These are phyloP conservation scores for Penicillium alfredii DNA, from an alignment of 495 filamentous ascomycete genomes.

Conservation along the genomic window DNA sequence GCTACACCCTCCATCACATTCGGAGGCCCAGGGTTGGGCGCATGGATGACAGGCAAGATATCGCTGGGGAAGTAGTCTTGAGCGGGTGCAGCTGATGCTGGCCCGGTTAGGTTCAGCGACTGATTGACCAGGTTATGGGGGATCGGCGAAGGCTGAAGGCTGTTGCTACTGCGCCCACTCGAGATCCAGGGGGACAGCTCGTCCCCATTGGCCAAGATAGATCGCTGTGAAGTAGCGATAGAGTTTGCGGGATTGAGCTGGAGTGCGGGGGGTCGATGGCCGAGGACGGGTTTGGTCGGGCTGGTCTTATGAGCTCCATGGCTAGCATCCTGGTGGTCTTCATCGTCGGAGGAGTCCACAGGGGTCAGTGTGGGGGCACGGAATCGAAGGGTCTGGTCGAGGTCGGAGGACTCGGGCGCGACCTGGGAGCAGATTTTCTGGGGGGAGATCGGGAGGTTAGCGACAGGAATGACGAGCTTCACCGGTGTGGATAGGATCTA, in stretches of 20 bases:
- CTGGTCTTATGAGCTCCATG: too few relatives aligned
- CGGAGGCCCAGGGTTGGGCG: not conserved
- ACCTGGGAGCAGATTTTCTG: too few relatives aligned
- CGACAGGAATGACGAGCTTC: too few relatives aligned
- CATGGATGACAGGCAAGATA: not conserved
- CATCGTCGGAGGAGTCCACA: conserved; percentile 39
- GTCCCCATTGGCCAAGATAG: conserved; percentile 16
- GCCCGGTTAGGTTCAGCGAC: conserved; percentile 22
- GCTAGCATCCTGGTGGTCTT: conserved; percentile 17
- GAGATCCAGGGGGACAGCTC: conserved; percentile 27
- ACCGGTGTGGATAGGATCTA: not conserved
- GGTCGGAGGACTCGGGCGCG: conserved; percentile 10
- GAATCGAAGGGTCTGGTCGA: conserved; percentile 11
- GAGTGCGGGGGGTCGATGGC: conserved; percentile 4
- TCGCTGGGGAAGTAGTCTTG: conserved; percentile 17
- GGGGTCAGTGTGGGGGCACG: conserved; percentile 34
- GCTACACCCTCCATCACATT: conserved; percentile 4
- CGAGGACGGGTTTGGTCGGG: not conserved
- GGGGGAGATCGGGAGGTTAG: not conserved
- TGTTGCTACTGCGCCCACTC: conserved; percentile 21
- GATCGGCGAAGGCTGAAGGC: conserved; percentile 51
- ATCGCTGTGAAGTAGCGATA: not conserved
- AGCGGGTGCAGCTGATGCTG: conserved; percentile 13
- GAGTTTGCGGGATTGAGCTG: conserved; percentile 8
- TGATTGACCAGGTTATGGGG: conserved; percentile 27